Conservation (phyloP, 306 rosid genomes). For the Quercus suber region DNA sequence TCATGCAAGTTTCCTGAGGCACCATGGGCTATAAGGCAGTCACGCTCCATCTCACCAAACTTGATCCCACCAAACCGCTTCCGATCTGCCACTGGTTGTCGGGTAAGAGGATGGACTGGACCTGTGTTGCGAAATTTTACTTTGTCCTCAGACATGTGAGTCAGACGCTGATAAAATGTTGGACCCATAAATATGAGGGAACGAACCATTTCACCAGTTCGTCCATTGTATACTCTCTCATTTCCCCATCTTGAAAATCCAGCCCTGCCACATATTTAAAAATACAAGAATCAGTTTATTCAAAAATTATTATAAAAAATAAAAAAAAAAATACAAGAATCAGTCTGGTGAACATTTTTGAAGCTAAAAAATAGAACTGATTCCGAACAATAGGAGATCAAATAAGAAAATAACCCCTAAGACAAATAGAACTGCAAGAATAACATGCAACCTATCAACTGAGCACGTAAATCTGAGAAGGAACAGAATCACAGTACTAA, state of each 20-base stretch:
- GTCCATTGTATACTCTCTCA: slow-evolving; percentile 88
- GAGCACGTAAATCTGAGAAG: slow-evolving; percentile 3
- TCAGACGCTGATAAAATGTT: slow-evolving; percentile 87
- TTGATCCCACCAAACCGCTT: slow-evolving; percentile 96
- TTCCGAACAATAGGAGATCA: background rate
- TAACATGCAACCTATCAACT: slow-evolving; percentile 2
- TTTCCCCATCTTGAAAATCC: slow-evolving; percentile 91
- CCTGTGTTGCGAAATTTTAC: slow-evolving; percentile 94
- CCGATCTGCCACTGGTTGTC: slow-evolving; percentile 96
- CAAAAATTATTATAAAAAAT: too few species aligned
- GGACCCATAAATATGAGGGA: slow-evolving; percentile 96
- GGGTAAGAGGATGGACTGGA: slow-evolving; percentile 95
- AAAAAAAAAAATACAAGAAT: background rate
- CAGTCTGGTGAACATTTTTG: background rate
- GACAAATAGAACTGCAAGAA: background rate
- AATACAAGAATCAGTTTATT: slow-evolving; percentile 2
- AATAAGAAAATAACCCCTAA: slow-evolving; percentile 8
- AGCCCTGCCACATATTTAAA: slow-evolving; percentile 48
- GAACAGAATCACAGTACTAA: background rate
- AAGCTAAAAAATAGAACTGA: background rate
- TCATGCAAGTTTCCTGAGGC: slow-evolving; percentile 94
- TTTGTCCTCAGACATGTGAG: slow-evolving; percentile 97
- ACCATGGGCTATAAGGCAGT: slow-evolving; percentile 93
- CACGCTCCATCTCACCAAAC: slow-evolving; percentile 99
- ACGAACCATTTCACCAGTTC: slow-evolving; percentile 88